phyloP scores from a whole-genome alignment of 106 monocot species.

The Xerophyta viscosa region DNA sequence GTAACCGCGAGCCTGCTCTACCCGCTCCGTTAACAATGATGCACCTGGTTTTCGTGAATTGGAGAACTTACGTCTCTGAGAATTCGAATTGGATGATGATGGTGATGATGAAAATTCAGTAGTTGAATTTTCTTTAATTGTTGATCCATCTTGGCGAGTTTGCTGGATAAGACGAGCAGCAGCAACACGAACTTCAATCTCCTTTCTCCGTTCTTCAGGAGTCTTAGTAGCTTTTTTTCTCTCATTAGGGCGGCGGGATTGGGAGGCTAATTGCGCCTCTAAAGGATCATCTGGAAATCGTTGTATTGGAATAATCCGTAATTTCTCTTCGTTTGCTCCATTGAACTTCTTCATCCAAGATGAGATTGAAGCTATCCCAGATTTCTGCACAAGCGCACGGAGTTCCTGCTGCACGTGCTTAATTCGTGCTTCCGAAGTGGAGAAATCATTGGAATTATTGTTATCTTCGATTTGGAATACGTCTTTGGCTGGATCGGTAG shows the following conservation, averaged over 20 bases:
- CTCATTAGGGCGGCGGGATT: slow-evolving; percentile 68
- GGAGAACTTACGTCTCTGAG: slow-evolving; percentile 26
- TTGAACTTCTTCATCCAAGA: slow-evolving; percentile 72
- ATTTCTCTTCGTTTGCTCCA: slow-evolving; percentile 55
- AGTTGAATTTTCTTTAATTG: background rate
- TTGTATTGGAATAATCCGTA: slow-evolving; percentile 76
- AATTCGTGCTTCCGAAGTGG: slow-evolving; percentile 45
- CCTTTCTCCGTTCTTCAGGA: slow-evolving; percentile 78
- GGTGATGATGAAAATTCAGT: slow-evolving; percentile 4
- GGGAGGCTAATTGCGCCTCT: slow-evolving; percentile 51
- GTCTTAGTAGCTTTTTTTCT: slow-evolving; percentile 92
- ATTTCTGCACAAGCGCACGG: slow-evolving; percentile 66
- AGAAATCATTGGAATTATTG: too few species aligned
- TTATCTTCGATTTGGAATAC: slow-evolving; percentile 42
- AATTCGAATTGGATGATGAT: slow-evolving; percentile 21
- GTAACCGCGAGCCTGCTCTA: slow-evolving; percentile 51
- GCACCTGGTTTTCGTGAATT: too few species aligned
- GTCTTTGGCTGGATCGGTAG: slow-evolving; percentile 67
- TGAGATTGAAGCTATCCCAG: slow-evolving; percentile 75
- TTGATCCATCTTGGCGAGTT: background rate
- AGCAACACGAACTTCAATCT: slow-evolving; percentile 92
- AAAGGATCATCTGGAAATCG: slow-evolving; percentile 53
- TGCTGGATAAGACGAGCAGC: slow-evolving; percentile 76
- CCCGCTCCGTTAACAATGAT: slow-evolving; percentile 39
- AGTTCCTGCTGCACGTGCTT: slow-evolving; percentile 65